Evolutionary conservation across 2,329 filamentous ascomycete species (phyloP).

Genomic region (Curvularia sp.): DNA sequence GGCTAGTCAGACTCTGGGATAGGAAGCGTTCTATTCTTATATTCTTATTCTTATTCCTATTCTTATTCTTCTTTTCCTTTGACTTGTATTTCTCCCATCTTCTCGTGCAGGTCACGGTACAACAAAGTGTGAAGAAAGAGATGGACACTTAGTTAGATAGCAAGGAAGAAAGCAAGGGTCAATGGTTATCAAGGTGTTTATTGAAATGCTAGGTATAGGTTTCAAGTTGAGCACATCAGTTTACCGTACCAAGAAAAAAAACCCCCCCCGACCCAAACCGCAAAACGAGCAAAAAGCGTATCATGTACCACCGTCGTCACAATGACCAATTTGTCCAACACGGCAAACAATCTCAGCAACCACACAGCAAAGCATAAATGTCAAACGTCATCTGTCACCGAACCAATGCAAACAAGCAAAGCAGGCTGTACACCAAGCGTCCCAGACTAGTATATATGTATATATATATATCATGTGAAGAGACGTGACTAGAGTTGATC

Average conservation of each 20-base stretch:
- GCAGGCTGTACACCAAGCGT: background rate
- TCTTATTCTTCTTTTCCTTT: background rate
- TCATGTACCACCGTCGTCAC: background rate
- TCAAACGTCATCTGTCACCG: background rate
- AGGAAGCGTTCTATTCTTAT: slow-evolving; percentile 2
- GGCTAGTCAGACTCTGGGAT: background rate
- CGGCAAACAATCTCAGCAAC: background rate
- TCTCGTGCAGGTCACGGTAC: too few species aligned
- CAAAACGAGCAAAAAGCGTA: background rate
- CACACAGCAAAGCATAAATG: background rate
- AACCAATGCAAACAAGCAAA: background rate
- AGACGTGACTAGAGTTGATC: slow-evolving; percentile 10
- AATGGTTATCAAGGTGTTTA: too few species aligned
- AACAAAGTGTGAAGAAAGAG: background rate
- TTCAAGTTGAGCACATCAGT: background rate
- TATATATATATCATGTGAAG: slow-evolving; percentile 3
- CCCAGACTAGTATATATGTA: slow-evolving; percentile 8
- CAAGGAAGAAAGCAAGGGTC: too few species aligned
- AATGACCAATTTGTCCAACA: background rate
- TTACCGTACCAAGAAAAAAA: background rate
- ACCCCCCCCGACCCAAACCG: background rate
- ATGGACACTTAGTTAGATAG: background rate
- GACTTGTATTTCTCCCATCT: background rate
- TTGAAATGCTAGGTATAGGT: background rate
- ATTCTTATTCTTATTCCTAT: background rate